Percentiles rank a stretch among this genome's conserved stretches.
These are phyloP conservation scores for Citropsis articulata DNA, from an alignment of 345 rosid genomes.

Conservation along the genomic window DNA sequence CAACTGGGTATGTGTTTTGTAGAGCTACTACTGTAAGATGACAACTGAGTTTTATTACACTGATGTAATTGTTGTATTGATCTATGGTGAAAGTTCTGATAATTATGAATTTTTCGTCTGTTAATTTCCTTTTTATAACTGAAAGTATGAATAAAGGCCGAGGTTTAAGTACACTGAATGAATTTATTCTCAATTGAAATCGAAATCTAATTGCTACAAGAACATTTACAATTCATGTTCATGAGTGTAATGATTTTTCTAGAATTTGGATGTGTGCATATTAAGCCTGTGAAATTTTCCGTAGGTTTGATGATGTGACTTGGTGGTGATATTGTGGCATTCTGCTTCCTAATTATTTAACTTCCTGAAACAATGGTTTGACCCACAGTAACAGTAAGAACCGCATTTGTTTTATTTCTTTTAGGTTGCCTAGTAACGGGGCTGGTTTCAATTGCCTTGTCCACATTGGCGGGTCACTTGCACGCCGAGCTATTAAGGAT, in stretches of 20 bases:
- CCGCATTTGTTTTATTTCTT: neutral
- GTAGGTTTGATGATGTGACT: no score
- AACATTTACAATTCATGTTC: no score
- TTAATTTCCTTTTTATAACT: neutral
- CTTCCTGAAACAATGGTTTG: neutral
- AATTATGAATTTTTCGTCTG: accelerated
- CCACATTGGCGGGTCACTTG: constrained; percentile 60
- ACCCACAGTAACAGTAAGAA: neutral
- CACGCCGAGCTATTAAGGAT: constrained; percentile 65
- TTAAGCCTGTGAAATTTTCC: no score
- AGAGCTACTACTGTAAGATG: no score
- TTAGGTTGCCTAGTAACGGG: neutral
- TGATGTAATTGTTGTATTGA: no score
- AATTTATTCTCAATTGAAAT: no score
- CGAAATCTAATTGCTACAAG: no score
- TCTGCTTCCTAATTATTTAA: neutral
- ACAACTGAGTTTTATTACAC: no score
- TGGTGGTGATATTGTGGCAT: neutral
- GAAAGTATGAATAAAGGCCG: neutral
- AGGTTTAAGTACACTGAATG: neutral
- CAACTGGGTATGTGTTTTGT: no score
- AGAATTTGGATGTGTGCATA: no score
- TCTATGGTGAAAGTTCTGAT: no score
- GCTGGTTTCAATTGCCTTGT: neutral
- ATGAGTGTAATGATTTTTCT: no score